Conservation (phyloP, 352 stramenopile genomes). For the Globisporangium takayamanum region DNA sequence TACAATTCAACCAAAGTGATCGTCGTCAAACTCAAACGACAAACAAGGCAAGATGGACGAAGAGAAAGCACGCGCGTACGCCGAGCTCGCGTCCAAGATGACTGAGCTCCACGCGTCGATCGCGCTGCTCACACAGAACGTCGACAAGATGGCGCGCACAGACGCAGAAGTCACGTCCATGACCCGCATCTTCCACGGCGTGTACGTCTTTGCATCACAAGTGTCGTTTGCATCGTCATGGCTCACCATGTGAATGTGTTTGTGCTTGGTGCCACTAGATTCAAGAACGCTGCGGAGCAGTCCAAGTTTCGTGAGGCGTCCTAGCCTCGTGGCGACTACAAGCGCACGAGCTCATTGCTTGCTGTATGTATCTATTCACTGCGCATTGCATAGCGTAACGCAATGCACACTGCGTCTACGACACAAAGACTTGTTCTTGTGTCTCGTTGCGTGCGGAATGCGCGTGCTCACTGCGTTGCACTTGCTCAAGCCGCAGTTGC, state of each 20-base stretch:
- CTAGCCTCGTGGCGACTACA: not conserved
- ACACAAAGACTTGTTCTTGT: no score
- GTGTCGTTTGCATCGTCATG: no score
- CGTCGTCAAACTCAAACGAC: not conserved
- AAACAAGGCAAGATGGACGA: slow-evolving; percentile 40
- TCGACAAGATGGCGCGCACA: slow-evolving; percentile 70
- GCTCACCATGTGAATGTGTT: not conserved
- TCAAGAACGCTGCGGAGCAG: slow-evolving; percentile 39
- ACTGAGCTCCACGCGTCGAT: slow-evolving; percentile 72
- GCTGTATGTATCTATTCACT: not conserved
- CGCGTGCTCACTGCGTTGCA: not conserved
- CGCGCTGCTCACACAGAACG: slow-evolving; percentile 58
- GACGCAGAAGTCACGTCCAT: slow-evolving; percentile 63
- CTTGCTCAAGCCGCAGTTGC: no score
- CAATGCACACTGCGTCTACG: no score
- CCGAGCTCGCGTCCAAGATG: slow-evolving; percentile 59
- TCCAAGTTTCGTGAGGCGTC: slow-evolving; percentile 22
- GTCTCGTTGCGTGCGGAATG: no score
- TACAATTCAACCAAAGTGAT: not conserved
- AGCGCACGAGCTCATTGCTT: not conserved
- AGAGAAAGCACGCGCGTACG: slow-evolving; percentile 63
- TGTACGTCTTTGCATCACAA: slow-evolving; percentile 27
- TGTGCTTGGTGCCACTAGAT: slow-evolving; percentile 15
- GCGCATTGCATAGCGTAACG: not conserved
- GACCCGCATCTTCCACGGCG: slow-evolving; percentile 70